phyloP scores from a whole-genome alignment of 2,329 filamentous ascomycete genomes.

The Colletotrichum magnum region DNA sequence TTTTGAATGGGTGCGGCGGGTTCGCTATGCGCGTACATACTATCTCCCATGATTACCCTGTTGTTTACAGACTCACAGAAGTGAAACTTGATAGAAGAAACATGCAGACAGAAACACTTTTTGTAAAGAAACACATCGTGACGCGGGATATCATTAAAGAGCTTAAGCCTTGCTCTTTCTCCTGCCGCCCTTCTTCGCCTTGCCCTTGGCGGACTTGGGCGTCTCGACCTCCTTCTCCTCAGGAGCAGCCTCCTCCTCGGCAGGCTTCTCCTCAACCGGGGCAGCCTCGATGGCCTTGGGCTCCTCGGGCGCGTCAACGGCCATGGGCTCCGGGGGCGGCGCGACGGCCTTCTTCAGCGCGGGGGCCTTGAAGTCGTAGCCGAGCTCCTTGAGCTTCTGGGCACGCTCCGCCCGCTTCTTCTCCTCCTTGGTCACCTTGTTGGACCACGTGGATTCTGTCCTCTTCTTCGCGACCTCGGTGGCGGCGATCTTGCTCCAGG shows the following conservation, averaged over 20 bases:
- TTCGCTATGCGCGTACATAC: constrained; percentile 75
- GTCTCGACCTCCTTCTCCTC: constrained; percentile 49
- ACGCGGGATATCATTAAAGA: constrained; percentile 33
- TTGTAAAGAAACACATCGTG: constrained; percentile 13
- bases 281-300: constrained; percentile 50
- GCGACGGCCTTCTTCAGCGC: constrained; percentile 72
- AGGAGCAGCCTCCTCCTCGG: constrained; percentile 47
- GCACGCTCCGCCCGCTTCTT: constrained; percentile 77
- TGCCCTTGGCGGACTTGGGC: constrained; percentile 48
- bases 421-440: constrained; percentile 81
- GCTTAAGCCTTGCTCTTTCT: constrained; percentile 55
- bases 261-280: constrained; percentile 53
- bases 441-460: constrained; percentile 83
- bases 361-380: constrained; percentile 86
- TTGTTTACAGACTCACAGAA: constrained; percentile 19
- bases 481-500: constrained; percentile 86
- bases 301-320: constrained; percentile 51
- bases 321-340: constrained; percentile 53
- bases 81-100: constrained; percentile 10
- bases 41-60: constrained; percentile 17
- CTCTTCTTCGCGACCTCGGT: constrained; percentile 80
- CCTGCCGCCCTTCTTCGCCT: constrained; percentile 48
- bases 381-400: constrained; percentile 82
- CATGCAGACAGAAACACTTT: constrained; percentile 17
- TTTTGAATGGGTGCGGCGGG: constrained; percentile 64